phyloP scores from a whole-genome alignment of 2,329 filamentous ascomycete genomes.

The Xylaria arbuscula region DNA sequence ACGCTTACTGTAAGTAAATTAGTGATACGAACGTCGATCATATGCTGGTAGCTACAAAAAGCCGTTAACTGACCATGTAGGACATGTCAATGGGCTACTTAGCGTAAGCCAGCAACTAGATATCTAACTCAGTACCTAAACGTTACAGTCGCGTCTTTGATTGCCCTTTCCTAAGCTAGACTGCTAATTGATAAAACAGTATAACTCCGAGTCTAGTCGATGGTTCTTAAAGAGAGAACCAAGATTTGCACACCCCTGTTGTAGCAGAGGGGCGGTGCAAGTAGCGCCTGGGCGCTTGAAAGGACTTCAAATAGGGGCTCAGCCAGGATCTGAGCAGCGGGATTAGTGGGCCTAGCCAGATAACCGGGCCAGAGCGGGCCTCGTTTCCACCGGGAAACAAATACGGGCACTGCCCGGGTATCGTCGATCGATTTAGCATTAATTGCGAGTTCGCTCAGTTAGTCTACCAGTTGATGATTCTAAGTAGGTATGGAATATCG shows the following conservation, averaged over 20 bases:
- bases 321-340: neutral
- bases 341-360: constrained; percentile 18
- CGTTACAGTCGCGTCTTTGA: neutral
- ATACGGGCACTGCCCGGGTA: neutral
- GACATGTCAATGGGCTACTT: neutral
- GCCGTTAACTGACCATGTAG: neutral
- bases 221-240: too few species aligned
- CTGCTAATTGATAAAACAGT: neutral
- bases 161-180: neutral
- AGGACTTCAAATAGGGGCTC: too few species aligned
- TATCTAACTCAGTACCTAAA: neutral
- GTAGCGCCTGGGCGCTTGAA: too few species aligned
- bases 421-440: neutral
- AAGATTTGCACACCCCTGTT: neutral
- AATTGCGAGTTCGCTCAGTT: neutral
- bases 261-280: too few species aligned
- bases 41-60: neutral
- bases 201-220: neutral
- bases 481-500: too few species aligned
- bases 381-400: constrained; percentile 7
- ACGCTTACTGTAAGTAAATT: neutral
- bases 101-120: neutral
- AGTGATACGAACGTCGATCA: constrained; percentile 20
- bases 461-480: too few species aligned
- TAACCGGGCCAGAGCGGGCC: constrained; percentile 14